Percentiles rank a stretch among this genome's conserved stretches.
phyloP scores from a whole-genome alignment of 108 stramenopile species.

The Nitzschia sp. region DNA sequence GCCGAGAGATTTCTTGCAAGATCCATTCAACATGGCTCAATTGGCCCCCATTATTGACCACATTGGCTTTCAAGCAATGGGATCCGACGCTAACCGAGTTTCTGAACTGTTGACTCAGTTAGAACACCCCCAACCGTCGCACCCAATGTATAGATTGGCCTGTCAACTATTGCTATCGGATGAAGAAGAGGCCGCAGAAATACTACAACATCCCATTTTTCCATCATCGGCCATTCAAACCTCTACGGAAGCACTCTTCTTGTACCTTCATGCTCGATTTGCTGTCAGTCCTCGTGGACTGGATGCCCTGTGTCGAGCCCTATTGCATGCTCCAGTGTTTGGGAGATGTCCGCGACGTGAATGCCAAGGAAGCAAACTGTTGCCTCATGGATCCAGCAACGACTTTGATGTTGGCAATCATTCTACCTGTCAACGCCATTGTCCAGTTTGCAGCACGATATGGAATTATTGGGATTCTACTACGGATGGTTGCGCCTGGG shows the following conservation, averaged over 20 bases:
- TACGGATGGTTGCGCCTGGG: conserved; percentile 62
- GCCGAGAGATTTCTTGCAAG: conserved; percentile 51
- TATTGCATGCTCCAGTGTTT: conserved; percentile 38
- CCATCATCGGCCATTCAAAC: conserved; percentile 35
- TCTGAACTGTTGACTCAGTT: conserved; percentile 20
- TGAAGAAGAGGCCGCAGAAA: conserved; percentile 11
- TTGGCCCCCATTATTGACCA: conserved; percentile 55
- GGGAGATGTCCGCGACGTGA: conserved; percentile 48
- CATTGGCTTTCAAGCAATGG: conserved; percentile 35
- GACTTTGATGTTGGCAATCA: conserved; percentile 14
- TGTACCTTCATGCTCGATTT: conserved; percentile 54
- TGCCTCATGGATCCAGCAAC: conserved; percentile 44
- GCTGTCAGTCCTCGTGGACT: conserved; percentile 49
- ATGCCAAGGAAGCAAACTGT: conserved; percentile 45
- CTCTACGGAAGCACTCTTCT: conserved; percentile 52
- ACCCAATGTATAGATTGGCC: conserved; percentile 48
- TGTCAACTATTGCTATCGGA: conserved; percentile 42
- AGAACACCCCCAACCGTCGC: conserved; percentile 20
- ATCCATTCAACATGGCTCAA: conserved; percentile 60
- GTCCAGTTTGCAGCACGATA: conserved; percentile 33
- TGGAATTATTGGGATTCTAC: conserved; percentile 47
- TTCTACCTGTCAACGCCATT: conserved; percentile 33
- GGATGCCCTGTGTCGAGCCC: conserved; percentile 44
- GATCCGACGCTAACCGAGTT: conserved; percentile 20
- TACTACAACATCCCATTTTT: conserved; percentile 13